Conservation (phyloP, 2,329 filamentous ascomycete species). For the Cryoendolithus antarcticus region DNA sequence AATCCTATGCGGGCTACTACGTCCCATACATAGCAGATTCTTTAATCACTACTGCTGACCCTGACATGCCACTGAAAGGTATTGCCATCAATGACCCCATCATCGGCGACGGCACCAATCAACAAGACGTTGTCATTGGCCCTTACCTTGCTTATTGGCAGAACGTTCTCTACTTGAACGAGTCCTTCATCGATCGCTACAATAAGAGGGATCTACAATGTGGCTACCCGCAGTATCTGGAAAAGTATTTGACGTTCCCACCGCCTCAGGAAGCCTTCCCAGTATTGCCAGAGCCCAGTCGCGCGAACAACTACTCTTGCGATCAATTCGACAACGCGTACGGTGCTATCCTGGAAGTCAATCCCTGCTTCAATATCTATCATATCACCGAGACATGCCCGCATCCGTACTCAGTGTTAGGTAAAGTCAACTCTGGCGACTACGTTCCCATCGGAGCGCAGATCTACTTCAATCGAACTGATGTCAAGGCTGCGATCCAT, state of each 20-base stretch:
- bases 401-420: slow-evolving; percentile 18
- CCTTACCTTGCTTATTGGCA: slow-evolving; percentile 29
- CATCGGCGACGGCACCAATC: slow-evolving; percentile 29
- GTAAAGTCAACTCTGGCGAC: slow-evolving; percentile 11
- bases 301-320: slow-evolving; percentile 19
- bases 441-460: slow-evolving; percentile 20
- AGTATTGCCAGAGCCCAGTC: slow-evolving; percentile 15
- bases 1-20: slow-evolving; percentile 52
- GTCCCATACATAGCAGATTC: slow-evolving; percentile 45
- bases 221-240: slow-evolving; percentile 21
- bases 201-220: slow-evolving; percentile 20
- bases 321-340: slow-evolving; percentile 30
- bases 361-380: slow-evolving; percentile 41
- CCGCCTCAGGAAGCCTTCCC: slow-evolving; percentile 24
- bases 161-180: slow-evolving; percentile 29
- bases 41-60: slow-evolving; percentile 39
- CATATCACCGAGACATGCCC: slow-evolving; percentile 36
- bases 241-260: slow-evolving; percentile 34
- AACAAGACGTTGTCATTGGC: slow-evolving; percentile 23
- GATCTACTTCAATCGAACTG: slow-evolving; percentile 45
- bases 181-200: slow-evolving; percentile 25
- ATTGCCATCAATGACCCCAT: slow-evolving; percentile 38
- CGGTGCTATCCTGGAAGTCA: slow-evolving; percentile 28
- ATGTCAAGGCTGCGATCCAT: slow-evolving; percentile 39
- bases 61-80: slow-evolving; percentile 38